A percentile compares a stretch with the other conserved stretches of the same genome.
These are phyloP conservation scores for Poronia punctata DNA, from an alignment of 495 filamentous ascomycete genomes.

Conservation along the genomic window DNA sequence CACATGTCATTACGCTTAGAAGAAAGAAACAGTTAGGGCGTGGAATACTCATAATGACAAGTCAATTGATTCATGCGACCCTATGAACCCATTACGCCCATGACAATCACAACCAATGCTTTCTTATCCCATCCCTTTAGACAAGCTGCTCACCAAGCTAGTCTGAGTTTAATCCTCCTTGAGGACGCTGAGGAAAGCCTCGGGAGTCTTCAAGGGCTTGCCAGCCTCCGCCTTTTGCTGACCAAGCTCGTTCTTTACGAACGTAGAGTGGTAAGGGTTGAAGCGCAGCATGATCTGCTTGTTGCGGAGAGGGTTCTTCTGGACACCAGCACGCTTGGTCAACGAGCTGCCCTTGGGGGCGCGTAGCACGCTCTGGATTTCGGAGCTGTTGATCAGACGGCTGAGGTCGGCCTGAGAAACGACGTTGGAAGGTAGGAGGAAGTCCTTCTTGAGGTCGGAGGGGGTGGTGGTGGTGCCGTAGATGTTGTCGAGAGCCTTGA, in stretches of 20 bases:
- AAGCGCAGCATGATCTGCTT: constrained; percentile 93
- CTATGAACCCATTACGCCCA: constrained; percentile 28
- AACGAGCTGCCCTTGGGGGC: constrained; percentile 80
- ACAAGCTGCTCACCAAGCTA: constrained; percentile 31
- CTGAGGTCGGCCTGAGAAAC: constrained; percentile 86
- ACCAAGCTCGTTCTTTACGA: constrained; percentile 59
- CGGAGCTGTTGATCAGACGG: constrained; percentile 97
- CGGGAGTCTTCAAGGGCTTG: constrained; percentile 28
- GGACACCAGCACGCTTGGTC: constrained; percentile 83
- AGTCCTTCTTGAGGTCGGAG: constrained; percentile 93
- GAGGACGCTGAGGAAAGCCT: constrained; percentile 32
- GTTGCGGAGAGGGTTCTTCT: constrained; percentile 99
- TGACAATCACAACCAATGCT: constrained; percentile 23
- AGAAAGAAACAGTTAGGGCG: constrained; percentile 7
- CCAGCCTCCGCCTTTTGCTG: constrained; percentile 32
- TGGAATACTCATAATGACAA: constrained; percentile 23
- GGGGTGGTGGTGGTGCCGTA: constrained; percentile 85
- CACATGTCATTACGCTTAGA: neutral
- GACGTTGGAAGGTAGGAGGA: constrained; percentile 82
- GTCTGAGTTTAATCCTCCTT: constrained; percentile 33
- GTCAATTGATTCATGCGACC: constrained; percentile 29
- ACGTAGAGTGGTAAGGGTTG: constrained; percentile 91
- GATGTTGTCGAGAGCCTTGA: constrained; percentile 90
- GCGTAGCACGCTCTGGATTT: constrained; percentile 89
- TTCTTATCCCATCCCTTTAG: constrained; percentile 14